Evolutionary conservation across 768 basidiomycete genomes (phyloP).

Genomic region (Boletus barrowsii): DNA sequence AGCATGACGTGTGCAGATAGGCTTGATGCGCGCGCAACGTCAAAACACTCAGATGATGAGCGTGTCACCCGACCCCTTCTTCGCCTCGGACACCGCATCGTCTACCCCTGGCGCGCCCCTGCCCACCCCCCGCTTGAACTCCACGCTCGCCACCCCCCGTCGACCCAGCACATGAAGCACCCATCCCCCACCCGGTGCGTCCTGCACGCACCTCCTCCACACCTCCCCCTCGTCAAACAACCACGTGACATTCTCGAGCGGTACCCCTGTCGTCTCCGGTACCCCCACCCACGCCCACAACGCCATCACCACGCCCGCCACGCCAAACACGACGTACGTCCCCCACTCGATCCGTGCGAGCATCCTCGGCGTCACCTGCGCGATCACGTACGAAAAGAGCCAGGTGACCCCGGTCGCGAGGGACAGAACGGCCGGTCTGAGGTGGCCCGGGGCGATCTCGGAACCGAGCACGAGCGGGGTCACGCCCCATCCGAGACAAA

Average conservation of each 20-base stretch:
- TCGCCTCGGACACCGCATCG: not conserved
- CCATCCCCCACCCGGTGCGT: constrained; percentile 33
- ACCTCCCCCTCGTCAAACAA: constrained; percentile 27
- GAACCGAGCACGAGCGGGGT: constrained; percentile 34
- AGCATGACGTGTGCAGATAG: too few species aligned
- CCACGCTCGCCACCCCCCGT: constrained; percentile 24
- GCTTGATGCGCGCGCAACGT: too few species aligned
- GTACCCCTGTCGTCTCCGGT: constrained; percentile 40
- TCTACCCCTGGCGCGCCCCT: not conserved
- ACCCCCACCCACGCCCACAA: constrained; percentile 36
- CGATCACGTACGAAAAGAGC: constrained; percentile 38
- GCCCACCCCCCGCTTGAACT: constrained; percentile 17
- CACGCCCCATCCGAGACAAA: constrained; percentile 34
- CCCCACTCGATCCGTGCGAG: constrained; percentile 26
- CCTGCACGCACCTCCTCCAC: constrained; percentile 28
- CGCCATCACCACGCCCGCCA: constrained; percentile 29
- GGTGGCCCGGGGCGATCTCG: constrained; percentile 37
- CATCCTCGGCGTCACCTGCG: constrained; percentile 39
- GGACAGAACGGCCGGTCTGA: constrained; percentile 32
- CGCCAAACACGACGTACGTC: constrained; percentile 34
- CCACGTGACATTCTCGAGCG: constrained; percentile 37
- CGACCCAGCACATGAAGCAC: constrained; percentile 26
- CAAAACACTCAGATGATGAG: constrained; percentile 3
- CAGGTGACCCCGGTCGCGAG: constrained; percentile 33
- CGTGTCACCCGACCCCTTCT: not conserved